A percentile compares a stretch with the other conserved stretches of the same genome.
phyloP scores from a whole-genome alignment of 306 rosid genomes.

The Pueraria montana region DNA sequence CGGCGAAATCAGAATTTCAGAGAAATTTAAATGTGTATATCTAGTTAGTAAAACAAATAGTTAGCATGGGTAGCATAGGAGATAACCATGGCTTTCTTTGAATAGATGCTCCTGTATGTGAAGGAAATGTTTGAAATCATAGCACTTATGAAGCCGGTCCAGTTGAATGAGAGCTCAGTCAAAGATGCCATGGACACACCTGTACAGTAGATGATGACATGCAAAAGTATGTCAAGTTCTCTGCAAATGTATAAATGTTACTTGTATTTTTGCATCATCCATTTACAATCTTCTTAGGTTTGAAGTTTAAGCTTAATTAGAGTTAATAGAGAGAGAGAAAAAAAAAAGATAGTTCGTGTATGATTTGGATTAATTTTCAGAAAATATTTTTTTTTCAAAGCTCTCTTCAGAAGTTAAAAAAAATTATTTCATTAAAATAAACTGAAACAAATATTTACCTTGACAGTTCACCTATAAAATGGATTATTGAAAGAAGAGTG shows the following conservation, averaged over 20 bases:
- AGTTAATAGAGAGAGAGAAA: background rate
- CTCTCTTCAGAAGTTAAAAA: background rate
- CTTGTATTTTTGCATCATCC: background rate
- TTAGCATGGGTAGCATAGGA: slow-evolving; percentile 25
- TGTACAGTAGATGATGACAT: slow-evolving; percentile 42
- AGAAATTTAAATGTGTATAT: background rate
- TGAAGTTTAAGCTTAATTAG: background rate
- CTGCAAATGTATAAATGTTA: background rate
- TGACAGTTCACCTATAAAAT: background rate
- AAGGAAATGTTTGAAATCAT: slow-evolving; percentile 96
- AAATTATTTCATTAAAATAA: background rate
- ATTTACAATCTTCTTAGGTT: background rate
- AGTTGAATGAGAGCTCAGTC: slow-evolving; percentile 96
- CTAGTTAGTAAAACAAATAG: slow-evolving; percentile 1
- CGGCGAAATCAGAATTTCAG: background rate
- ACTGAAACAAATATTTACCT: background rate
- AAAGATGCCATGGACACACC: slow-evolving; percentile 98
- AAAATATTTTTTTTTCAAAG: background rate
- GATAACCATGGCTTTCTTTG: slow-evolving; percentile 97
- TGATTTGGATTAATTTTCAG: background rate
- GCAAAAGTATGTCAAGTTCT: slow-evolving; percentile 32
- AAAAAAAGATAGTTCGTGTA: background rate
- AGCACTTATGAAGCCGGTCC: slow-evolving; percentile 91
- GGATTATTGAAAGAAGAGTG: background rate
- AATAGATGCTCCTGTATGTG: slow-evolving; percentile 92